Evolutionary conservation across 768 basidiomycete genomes (phyloP), one percentile per base, ranked within the genome.

Genomic region (Guyanaporus albipodus): DNA sequence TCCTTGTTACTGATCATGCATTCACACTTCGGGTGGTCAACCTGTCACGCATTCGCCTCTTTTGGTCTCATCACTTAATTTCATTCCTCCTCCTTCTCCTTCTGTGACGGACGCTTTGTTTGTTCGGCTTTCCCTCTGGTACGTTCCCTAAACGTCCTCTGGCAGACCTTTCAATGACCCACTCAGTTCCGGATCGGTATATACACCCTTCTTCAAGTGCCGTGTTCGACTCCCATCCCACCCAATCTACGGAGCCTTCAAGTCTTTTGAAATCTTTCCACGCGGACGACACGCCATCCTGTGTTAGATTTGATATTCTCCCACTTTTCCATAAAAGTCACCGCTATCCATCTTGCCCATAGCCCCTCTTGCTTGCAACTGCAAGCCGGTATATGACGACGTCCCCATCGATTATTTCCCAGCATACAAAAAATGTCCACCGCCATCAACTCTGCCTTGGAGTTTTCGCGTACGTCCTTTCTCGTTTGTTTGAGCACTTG

Each of bases 281-380:
- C 62, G 62, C 58, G 62, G 54, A 41, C 54, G 49, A 44, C 62
- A 63, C 62, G 60, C 60, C 48, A 54, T 34, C 62, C 62, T 63
- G 62, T 63, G 62, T 50, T 17, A 54, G 62, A 63, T 63, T 63
- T 65, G 55, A 62, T 63, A 64, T 63, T 64, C 48, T 53, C 18
- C 38, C 38, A 49, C 44, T 26, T 47, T 12, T 42, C 57, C 54
- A 54, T 62, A 63, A 60, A 61, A 60, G 54, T 52, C 55, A 31
- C 35, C 49, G 35, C 42, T 50, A 49, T 51, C 54, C 53, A 33
- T 57, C 60, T 58, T 65, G 62, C 62, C 62, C 62, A 58, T 60
- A 56, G 60, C 62, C 62, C 63, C 62, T 57, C 57, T 55, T 24
- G 55, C 63, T 55, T 54, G 60, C 54, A 32, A 14, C 49, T 36